phyloP scores from a whole-genome alignment of 73 alveolate genomes.

The Stentor roeselii region DNA sequence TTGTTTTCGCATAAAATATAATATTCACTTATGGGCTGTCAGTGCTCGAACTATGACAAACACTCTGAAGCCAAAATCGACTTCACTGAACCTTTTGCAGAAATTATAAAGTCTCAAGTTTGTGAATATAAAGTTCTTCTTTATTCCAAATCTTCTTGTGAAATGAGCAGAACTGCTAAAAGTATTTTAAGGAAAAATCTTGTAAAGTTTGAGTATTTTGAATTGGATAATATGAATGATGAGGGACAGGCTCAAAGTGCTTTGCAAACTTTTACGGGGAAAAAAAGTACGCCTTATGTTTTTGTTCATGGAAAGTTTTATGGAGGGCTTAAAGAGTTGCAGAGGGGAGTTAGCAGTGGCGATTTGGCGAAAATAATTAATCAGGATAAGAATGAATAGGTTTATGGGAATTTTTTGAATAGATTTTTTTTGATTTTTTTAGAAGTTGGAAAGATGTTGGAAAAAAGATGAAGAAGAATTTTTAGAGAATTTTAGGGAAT shows the following conservation, averaged over 20 bases:
- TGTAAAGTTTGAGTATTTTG: conserved; percentile 25
- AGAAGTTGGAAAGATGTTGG: too few species aligned
- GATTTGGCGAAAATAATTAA: not conserved
- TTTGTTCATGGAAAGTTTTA: not conserved
- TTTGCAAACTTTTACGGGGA: conserved; percentile 13
- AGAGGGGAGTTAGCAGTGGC: not conserved
- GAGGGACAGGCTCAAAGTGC: not conserved
- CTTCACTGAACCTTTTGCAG: conserved; percentile 17
- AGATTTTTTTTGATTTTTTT: too few species aligned
- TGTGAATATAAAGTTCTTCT: not conserved
- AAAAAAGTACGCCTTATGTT: conserved; percentile 10
- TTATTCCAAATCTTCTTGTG: conserved; percentile 14
- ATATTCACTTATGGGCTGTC: conserved; percentile 20
- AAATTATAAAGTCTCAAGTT: not conserved
- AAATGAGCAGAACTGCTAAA: not conserved
- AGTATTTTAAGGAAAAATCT: conserved; percentile 4
- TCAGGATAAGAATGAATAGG: too few species aligned
- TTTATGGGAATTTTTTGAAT: too few species aligned
- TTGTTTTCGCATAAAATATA: too few species aligned
- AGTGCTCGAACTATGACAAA: conserved; percentile 19
- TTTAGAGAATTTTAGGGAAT: too few species aligned
- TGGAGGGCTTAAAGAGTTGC: conserved; percentile 22
- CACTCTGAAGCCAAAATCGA: conserved; percentile 27
- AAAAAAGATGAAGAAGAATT: too few species aligned
- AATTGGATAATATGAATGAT: conserved; percentile 26